Base-by-base conservation (phyloP, 805 yeast species). In the Isabelozyma pseudorhagii region DNA sequence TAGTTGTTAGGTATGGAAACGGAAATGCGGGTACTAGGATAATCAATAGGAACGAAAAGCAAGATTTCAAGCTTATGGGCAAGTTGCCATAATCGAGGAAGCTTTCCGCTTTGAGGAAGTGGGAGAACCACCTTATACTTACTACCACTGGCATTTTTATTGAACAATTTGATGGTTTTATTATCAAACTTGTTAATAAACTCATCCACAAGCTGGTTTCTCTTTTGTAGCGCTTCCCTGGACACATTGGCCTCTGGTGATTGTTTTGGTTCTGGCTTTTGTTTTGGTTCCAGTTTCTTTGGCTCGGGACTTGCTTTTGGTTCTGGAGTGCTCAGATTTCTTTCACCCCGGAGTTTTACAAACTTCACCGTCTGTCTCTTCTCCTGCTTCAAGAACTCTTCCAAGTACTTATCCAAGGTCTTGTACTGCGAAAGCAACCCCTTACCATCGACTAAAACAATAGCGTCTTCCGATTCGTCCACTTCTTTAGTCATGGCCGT, bases 341-440 rank as follows among this genome's bases (percentile, higher is more conserved):
- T 49, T 31, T 31, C 36, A 50, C 48, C 50, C 60, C 28, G 45
- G 44, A 27, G 27, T 54, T 73, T 76, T 29, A 85, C 84, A 55
- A 86, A 74, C 59, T 83, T 87, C 51, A 87, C 68, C 0, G 89
- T 83, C 18, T 78, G 80, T 41, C 78, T 75, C 56, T 83, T 84
- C 54, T 84, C 84, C 64, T 75, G 77, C 44, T 78, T 74, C 49
- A 87, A 68, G 56, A 85, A 81, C 41, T 60, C 55, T 57, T 87
- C 93, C 46, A 87, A 69, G 50, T 81, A 72, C 52, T 67, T 71
- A 59, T 85, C 89, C 41, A 87, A 67, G 3, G 83, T 79, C 48
- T 67, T 57, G 4, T 86, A 52, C 67, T 81, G 79, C 4, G 84
- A 80, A n/a, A 72, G 59, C 38, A 87, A 71, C 25, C 84, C 81